Evolutionary conservation across 1,284 basidiomycete species (phyloP).

Genomic region (Leccinum variabile): DNA sequence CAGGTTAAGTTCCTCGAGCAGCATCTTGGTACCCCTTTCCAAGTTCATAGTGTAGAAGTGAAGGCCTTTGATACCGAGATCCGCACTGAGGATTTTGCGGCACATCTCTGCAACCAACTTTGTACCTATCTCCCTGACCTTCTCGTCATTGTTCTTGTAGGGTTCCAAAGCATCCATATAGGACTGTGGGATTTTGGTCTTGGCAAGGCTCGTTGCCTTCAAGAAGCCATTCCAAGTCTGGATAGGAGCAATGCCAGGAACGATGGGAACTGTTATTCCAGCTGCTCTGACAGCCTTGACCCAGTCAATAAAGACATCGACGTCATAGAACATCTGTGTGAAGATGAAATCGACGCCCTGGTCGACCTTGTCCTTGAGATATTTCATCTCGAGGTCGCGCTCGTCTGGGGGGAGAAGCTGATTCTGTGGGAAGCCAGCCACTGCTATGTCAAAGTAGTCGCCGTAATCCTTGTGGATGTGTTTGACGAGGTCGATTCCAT

Average conservation of each 20-base stretch:
- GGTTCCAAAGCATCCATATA: slow-evolving; percentile 86
- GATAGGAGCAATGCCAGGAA: slow-evolving; percentile 96
- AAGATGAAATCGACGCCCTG: slow-evolving; percentile 90
- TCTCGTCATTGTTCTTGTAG: slow-evolving; percentile 89
- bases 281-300: slow-evolving; percentile 79
- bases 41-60: slow-evolving; percentile 99
- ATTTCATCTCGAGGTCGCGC: slow-evolving; percentile 80
- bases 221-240: slow-evolving; percentile 98
- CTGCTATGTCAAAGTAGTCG: slow-evolving; percentile 93
- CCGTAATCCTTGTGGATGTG: slow-evolving; percentile 82
- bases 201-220: slow-evolving; percentile 87
- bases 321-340: slow-evolving; percentile 96
- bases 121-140: slow-evolving; percentile 86
- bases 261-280: slow-evolving; percentile 92
- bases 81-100: slow-evolving; percentile 71
- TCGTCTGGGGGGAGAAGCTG: slow-evolving; percentile 68
- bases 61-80: slow-evolving; percentile 81
- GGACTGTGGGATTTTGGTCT: slow-evolving; percentile 78
- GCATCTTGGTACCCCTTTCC: slow-evolving; percentile 92
- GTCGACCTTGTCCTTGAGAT: slow-evolving; percentile 86
- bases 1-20: slow-evolving; percentile 85
- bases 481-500: slow-evolving; percentile 88
- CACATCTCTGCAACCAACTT: slow-evolving; percentile 90
- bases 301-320: slow-evolving; percentile 83
- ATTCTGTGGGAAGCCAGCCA: slow-evolving; percentile 87